Conservation (phyloP, 495 filamentous ascomycete species). For the Aspergillus homomorphus region DNA sequence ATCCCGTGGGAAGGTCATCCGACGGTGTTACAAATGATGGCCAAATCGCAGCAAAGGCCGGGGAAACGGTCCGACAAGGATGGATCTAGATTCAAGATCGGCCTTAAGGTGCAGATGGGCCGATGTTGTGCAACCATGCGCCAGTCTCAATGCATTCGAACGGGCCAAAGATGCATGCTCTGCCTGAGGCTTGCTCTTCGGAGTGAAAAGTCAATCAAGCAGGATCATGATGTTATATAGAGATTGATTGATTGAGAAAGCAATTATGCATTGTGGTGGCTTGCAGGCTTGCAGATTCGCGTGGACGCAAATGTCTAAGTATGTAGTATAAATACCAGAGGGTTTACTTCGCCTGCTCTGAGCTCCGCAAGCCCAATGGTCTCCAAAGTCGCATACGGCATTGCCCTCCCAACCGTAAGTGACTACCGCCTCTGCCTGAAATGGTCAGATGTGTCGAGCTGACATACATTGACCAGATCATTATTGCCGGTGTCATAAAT, state of each 20-base stretch:
- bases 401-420: slow-evolving; percentile 68
- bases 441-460: neutral
- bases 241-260: too few relatives aligned
- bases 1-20: neutral
- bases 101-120: neutral
- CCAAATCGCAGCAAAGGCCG: neutral
- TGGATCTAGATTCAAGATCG: neutral
- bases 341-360: slow-evolving; percentile 72
- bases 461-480: slow-evolving; percentile 35
- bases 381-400: slow-evolving; percentile 69
- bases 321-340: too few relatives aligned
- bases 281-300: too few relatives aligned
- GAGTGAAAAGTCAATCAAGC: too few relatives aligned
- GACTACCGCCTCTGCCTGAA: neutral
- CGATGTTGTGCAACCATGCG: neutral
- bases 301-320: too few relatives aligned
- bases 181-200: too few relatives aligned
- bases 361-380: slow-evolving; percentile 61
- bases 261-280: too few relatives aligned
- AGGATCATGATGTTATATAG: too few relatives aligned
- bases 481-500: slow-evolving; percentile 65
- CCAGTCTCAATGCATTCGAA: slow-evolving; percentile 10
- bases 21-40: neutral
- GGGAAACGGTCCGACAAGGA: neutral
- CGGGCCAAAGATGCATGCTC: too few relatives aligned